Conservation (phyloP, 2,329 filamentous ascomycete species). For the Beauveria sp. region DNA sequence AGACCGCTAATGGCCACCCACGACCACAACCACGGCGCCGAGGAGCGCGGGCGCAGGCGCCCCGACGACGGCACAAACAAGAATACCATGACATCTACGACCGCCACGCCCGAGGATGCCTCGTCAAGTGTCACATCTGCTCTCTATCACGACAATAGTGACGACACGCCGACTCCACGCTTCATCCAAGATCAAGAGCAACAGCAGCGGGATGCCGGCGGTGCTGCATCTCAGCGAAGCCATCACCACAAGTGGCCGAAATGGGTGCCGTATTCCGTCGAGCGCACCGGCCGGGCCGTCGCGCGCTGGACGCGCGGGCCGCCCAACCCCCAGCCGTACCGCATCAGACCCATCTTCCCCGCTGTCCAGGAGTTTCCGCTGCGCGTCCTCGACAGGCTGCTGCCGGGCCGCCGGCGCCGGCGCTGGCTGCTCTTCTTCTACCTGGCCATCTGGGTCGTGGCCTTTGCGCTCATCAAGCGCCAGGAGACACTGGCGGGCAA, state of each 20-base stretch:
- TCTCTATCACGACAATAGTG: conserved; percentile 12
- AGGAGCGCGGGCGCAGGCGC: neutral
- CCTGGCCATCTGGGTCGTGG: conserved; percentile 59
- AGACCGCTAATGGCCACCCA: conserved; percentile 17
- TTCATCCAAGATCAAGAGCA: conserved; percentile 48
- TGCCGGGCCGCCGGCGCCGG: conserved; percentile 53
- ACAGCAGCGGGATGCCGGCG: neutral
- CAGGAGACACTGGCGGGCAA: conserved; percentile 51
- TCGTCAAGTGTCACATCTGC: conserved; percentile 13
- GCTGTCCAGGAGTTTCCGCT: conserved; percentile 60
- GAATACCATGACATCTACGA: conserved; percentile 3
- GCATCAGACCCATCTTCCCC: conserved; percentile 56
- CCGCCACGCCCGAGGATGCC: neutral
- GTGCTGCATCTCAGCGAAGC: neutral
- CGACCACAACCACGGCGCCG: conserved; percentile 5
- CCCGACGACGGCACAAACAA: neutral
- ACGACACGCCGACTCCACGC: conserved; percentile 43
- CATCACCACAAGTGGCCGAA: conserved; percentile 37
- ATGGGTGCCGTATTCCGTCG: conserved; percentile 52
- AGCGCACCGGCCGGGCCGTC: conserved; percentile 35
- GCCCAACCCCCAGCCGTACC: conserved; percentile 36
- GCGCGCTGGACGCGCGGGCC: conserved; percentile 50
- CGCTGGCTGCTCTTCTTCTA: conserved; percentile 51
- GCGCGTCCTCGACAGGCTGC: conserved; percentile 50
- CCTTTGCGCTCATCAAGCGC: conserved; percentile 62